A percentile compares a stretch with the other conserved stretches of the same genome.
These are phyloP conservation scores for Mortierella sp. DNA, from an alignment of 371 early-diverging fungal species.

Conservation along the genomic window DNA sequence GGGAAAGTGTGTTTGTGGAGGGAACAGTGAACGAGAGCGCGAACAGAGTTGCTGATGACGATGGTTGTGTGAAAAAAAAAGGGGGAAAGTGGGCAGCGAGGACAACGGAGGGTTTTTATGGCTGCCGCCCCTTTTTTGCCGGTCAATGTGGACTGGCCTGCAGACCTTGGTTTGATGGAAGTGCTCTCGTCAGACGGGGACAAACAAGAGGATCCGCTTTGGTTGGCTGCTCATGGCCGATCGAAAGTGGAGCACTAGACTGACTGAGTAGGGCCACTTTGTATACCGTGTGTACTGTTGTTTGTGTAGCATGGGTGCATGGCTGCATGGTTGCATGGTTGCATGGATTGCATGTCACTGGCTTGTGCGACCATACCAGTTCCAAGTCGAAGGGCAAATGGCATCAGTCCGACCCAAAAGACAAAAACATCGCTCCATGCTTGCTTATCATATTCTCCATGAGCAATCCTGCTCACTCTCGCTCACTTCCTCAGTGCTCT, in stretches of 20 bases:
- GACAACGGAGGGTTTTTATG: too few relatives aligned
- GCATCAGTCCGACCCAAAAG: constrained; percentile 1
- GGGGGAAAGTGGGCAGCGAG: neutral
- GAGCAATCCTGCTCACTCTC: too few relatives aligned
- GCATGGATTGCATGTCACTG: constrained; percentile 6
- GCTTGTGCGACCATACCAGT: constrained; percentile 15
- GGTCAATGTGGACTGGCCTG: too few relatives aligned
- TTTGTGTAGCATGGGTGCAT: neutral
- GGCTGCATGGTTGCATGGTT: neutral
- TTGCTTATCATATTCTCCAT: neutral
- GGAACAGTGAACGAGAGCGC: neutral
- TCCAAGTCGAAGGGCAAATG: neutral
- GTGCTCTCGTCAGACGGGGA: too few relatives aligned
- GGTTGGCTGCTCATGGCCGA: too few relatives aligned
- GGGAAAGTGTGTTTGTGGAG: neutral
- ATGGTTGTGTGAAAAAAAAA: neutral
- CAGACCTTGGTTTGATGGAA: too few relatives aligned
- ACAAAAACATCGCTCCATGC: constrained; percentile 1
- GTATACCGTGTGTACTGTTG: neutral
- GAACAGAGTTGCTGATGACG: too few relatives aligned
- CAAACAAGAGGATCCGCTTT: too few relatives aligned
- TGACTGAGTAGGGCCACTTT: neutral
- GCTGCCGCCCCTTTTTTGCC: too few relatives aligned
- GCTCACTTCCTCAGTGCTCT: too few relatives aligned
- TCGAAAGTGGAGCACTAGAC: too few relatives aligned